A percentile compares a stretch with the other conserved stretches of the same genome.
Conservation (phyloP, 306 rosid genomes). For the Trifolium dubium region DNA sequence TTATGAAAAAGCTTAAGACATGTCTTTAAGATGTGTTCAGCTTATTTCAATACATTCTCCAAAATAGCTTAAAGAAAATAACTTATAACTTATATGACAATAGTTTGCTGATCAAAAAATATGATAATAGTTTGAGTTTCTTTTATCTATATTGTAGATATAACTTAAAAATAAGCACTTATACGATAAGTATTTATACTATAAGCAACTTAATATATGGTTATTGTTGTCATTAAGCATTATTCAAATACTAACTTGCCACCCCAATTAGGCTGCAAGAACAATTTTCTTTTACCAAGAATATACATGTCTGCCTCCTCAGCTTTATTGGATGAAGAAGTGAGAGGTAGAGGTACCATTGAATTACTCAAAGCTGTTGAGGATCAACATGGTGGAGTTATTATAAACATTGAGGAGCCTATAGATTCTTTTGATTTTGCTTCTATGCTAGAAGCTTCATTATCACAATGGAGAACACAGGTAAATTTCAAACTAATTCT, state of each 20-base stretch:
- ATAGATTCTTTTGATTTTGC: constrained; percentile 59
- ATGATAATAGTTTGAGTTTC: too few species aligned
- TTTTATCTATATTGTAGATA: too few species aligned
- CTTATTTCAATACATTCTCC: too few species aligned
- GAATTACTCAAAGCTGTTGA: constrained; percentile 54
- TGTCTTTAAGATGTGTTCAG: not conserved
- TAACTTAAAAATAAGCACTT: too few species aligned
- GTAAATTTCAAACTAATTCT: constrained; percentile 43
- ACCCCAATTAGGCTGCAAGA: constrained; percentile 38
- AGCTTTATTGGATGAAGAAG: constrained; percentile 39
- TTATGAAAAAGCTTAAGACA: not conserved
- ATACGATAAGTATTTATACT: too few species aligned
- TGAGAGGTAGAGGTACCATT: constrained; percentile 23
- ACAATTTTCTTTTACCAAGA: constrained; percentile 23
- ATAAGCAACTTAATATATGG: too few species aligned
- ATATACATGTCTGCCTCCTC: constrained; percentile 42
- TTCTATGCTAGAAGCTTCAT: constrained; percentile 58
- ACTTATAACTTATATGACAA: too few species aligned
- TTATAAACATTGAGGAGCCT: constrained; percentile 55
- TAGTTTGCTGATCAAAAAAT: too few species aligned
- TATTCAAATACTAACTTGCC: not conserved
- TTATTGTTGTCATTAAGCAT: not conserved
- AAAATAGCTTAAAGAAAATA: too few species aligned
- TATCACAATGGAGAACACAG: constrained; percentile 67
- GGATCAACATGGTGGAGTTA: constrained; percentile 74